Evolutionary conservation across 176 grass and related monocot species (phyloP).

Genomic region (Oryza meyeriana): DNA sequence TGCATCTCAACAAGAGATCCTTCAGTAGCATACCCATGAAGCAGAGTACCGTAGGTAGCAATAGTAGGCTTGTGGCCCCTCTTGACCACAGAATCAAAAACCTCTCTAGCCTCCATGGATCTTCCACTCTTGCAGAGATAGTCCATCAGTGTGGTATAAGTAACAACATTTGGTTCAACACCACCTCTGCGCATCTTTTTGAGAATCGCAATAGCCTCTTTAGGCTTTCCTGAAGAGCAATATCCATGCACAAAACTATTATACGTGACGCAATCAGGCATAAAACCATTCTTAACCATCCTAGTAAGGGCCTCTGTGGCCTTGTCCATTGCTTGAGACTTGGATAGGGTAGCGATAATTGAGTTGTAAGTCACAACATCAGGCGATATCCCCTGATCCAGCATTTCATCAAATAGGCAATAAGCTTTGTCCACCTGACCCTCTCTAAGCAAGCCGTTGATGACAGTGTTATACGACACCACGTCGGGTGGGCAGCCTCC

Average conservation of each 20-base stretch:
- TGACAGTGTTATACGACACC: neutral
- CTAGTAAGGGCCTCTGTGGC: neutral
- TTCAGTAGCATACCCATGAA: neutral
- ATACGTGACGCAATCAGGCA: no score
- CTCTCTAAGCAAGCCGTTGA: neutral
- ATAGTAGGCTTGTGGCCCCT: conserved; percentile 2
- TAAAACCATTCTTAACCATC: no score
- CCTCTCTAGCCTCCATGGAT: neutral
- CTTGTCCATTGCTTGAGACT: neutral
- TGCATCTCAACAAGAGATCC: neutral
- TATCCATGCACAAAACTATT: no score
- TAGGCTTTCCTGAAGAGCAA: no score
- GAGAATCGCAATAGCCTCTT: no score
- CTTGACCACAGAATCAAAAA: conserved; percentile 12
- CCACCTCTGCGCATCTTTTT: no score
- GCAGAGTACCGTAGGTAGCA: neutral
- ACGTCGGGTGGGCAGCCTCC: neutral
- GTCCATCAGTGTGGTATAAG: no score
- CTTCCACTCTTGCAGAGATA: neutral
- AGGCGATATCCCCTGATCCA: neutral
- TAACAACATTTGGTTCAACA: no score
- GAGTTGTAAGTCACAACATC: no score
- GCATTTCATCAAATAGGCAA: neutral
- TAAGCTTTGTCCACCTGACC: neutral
- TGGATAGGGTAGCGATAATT: no score